Evolutionary conservation across 805 yeast genomes (phyloP).

Genomic region (Candida stauntonica): DNA sequence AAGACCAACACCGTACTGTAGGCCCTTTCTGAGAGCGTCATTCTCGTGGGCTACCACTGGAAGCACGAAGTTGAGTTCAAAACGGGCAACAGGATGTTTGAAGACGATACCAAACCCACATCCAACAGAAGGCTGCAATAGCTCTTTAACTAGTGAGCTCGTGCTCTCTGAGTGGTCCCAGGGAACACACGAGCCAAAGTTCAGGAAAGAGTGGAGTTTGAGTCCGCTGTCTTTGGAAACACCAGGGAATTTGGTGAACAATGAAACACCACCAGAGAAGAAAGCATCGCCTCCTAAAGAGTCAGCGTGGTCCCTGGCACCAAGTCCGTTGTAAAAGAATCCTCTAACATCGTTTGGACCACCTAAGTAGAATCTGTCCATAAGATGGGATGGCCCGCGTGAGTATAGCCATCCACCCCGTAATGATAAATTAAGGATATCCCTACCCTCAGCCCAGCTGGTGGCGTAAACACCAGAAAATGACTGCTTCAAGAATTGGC

Average conservation of each 20-base stretch:
- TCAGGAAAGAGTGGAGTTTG: slow-evolving; percentile 57
- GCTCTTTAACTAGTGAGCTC: slow-evolving; percentile 26
- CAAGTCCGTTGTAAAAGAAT: slow-evolving; percentile 61
- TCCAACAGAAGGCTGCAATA: slow-evolving; percentile 43
- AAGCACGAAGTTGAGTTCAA: slow-evolving; percentile 59
- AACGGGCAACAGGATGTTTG: slow-evolving; percentile 60
- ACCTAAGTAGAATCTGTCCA: slow-evolving; percentile 82
- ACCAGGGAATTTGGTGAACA: slow-evolving; percentile 59
- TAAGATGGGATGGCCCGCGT: slow-evolving; percentile 43
- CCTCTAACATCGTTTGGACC: slow-evolving; percentile 74
- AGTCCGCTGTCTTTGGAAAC: slow-evolving; percentile 45
- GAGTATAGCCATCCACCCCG: slow-evolving; percentile 55
- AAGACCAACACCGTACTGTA: slow-evolving; percentile 63
- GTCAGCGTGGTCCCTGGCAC: slow-evolving; percentile 52
- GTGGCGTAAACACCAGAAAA: slow-evolving; percentile 32
- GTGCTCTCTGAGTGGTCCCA: slow-evolving; percentile 29
- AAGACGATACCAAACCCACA: slow-evolving; percentile 59
- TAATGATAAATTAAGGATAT: slow-evolving; percentile 46
- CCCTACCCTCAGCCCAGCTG: slow-evolving; percentile 27
- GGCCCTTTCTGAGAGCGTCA: slow-evolving; percentile 56
- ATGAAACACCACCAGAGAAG: slow-evolving; percentile 50
- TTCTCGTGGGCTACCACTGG: slow-evolving; percentile 51
- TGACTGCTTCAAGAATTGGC: slow-evolving; percentile 33
- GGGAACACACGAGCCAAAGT: slow-evolving; percentile 57
- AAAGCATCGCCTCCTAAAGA: slow-evolving; percentile 66